Base-by-base conservation (phyloP, 2,329 filamentous ascomycete genomes). In the Pseudogymnoascus sp. region DNA sequence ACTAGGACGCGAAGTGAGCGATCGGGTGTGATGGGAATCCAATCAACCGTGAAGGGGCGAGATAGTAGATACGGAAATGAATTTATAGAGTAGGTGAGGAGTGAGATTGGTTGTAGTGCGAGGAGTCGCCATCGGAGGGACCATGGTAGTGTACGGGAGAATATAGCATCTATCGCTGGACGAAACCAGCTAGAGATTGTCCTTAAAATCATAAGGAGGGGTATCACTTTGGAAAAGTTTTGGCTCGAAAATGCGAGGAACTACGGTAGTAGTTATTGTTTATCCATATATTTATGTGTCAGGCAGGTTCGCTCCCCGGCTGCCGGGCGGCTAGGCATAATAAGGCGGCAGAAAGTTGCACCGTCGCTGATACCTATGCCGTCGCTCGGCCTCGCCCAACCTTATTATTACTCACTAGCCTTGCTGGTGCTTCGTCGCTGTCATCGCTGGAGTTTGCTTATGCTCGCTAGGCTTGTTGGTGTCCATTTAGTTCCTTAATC, bases 51-150 rank as follows among this genome's bases (percentile, higher is more conserved):
- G 58, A 75, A 78, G 0, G 73, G 66, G 3, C 70, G 68, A 8
- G 67, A 71, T 62, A 78, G 74, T 4, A 77, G 59, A 64, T 71
- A 77, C 0, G 71, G 71, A 3, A 72, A 61, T 11, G 70, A 69
- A 26, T 71, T 73, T 40, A 79, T 71, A 35, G 71, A 64, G 64
- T 75, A 73, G 9, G 71, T 72, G 7, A 79, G 62, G 35, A 76
- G 60, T 3, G 68, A 69, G n/a, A 76, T 67, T 11, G 77, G 76
- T 62, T 77, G 75, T 15, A 80, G 72, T 37, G 73, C 60, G 17
- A 81, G 67, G 8, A 78, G 71, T 6, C 77, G 75, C 75, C 77
- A 78, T 64, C 77, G 76, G 29, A 73, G 66, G 11, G 64, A 62
- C 63, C 72, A 76, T 3, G 77, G 72, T 40, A 79, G 70, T 57